Conservation (phyloP, 768 basidiomycete genomes). For the Lactarius trivialis region DNA sequence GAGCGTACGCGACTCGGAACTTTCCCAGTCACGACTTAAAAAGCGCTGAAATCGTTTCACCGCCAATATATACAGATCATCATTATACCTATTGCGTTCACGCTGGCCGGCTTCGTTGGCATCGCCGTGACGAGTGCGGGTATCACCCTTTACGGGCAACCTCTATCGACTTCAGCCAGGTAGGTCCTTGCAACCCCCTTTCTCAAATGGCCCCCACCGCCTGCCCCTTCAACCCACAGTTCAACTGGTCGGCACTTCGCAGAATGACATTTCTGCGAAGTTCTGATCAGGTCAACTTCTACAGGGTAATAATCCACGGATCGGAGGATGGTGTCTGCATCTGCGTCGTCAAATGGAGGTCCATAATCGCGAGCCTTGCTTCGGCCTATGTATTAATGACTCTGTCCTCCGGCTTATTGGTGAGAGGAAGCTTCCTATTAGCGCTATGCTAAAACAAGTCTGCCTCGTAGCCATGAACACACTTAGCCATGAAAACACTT, state of each 20-base stretch:
- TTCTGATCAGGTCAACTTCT: conserved; percentile 5
- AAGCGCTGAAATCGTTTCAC: neutral
- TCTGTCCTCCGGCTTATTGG: too few species aligned
- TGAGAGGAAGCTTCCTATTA: neutral
- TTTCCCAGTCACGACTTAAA: neutral
- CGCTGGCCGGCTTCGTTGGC: conserved; percentile 69
- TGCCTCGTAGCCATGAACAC: neutral
- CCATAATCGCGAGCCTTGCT: neutral
- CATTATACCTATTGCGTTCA: conserved; percentile 74
- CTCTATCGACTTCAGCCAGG: too few species aligned
- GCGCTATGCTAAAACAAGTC: neutral
- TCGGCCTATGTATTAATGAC: neutral
- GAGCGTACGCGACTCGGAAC: conserved; percentile 45
- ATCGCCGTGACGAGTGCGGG: conserved; percentile 78
- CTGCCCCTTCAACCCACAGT: neutral
- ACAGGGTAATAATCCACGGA: conserved; percentile 15
- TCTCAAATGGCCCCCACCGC: too few species aligned
- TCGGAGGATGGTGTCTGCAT: conserved; percentile 19
- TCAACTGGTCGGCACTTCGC: too few species aligned
- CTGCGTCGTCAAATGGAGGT: conserved; percentile 14
- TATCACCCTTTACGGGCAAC: conserved; percentile 66
- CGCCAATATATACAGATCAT: conserved; percentile 70
- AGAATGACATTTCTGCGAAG: conserved; percentile 1
- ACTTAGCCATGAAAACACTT: neutral
- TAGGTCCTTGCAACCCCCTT: too few species aligned